Conservation (phyloP, 805 yeast species). For the Candida corydali region DNA sequence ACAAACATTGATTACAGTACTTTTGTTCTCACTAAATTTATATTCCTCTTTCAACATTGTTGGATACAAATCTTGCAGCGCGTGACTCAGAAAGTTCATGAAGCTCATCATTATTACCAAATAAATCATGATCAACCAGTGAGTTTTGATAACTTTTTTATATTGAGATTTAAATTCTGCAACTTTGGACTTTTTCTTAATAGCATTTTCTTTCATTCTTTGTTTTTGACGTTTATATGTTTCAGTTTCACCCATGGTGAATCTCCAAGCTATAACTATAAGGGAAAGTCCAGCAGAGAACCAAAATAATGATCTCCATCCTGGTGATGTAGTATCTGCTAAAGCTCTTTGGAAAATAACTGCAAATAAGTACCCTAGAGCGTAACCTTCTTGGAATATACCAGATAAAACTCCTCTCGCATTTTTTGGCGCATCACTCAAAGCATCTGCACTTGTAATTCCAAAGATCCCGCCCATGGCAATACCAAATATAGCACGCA, state of each 20-base stretch:
- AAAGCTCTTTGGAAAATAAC: conserved; percentile 65
- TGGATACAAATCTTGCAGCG: conserved; percentile 71
- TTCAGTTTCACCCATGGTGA: conserved; percentile 57
- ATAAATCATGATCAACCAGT: conserved; percentile 31
- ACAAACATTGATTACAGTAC: conserved; percentile 59
- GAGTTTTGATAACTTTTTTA: conserved; percentile 14
- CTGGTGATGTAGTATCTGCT: conserved; percentile 35
- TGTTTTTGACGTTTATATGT: conserved; percentile 31
- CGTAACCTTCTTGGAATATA: conserved; percentile 52
- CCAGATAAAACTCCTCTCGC: conserved; percentile 66
- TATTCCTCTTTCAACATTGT: conserved; percentile 56
- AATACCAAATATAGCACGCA: conserved; percentile 62
- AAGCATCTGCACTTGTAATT: conserved; percentile 59
- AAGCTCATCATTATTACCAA: conserved; percentile 52
- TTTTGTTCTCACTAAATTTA: conserved; percentile 38
- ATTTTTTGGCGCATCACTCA: conserved; percentile 57
- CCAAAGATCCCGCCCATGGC: conserved; percentile 74
- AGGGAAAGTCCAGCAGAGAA: conserved; percentile 67
- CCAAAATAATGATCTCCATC: conserved; percentile 75
- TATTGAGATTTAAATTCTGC: conserved; percentile 11
- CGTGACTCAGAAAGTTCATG: conserved; percentile 69
- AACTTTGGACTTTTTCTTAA: conserved; percentile 11
- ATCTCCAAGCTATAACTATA: conserved; percentile 54
- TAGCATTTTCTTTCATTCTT: conserved; percentile 7
- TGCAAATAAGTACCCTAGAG: conserved; percentile 63